These are phyloP conservation scores for Colletotrichum shisoi DNA, from an alignment of 2,329 filamentous ascomycete genomes.

Conservation along the genomic window DNA sequence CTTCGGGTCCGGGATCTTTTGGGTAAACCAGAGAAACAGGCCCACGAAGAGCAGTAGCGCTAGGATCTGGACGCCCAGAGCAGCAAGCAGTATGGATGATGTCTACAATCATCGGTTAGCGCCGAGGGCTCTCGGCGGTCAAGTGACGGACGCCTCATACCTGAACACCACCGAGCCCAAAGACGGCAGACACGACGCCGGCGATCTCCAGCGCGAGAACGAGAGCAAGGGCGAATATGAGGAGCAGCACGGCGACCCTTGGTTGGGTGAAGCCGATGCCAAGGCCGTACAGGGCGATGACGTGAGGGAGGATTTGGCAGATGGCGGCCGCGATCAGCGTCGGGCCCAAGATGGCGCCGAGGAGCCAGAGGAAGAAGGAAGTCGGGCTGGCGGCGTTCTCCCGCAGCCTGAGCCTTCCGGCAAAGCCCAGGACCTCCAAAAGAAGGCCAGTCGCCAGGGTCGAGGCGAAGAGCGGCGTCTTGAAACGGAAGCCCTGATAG, in stretches of 20 bases:
- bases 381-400: slow-evolving; percentile 46
- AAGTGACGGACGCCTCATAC: neutral
- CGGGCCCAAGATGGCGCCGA: slow-evolving; percentile 59
- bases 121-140: neutral
- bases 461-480: slow-evolving; percentile 53
- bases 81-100: slow-evolving; percentile 53
- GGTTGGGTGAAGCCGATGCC: slow-evolving; percentile 51
- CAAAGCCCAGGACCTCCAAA: slow-evolving; percentile 57
- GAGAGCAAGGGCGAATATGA: slow-evolving; percentile 47
- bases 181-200: slow-evolving; percentile 48
- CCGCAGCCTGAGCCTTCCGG: slow-evolving; percentile 55
- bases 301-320: slow-evolving; percentile 56
- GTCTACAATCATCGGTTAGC: slow-evolving; percentile 44
- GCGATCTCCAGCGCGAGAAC: slow-evolving; percentile 47
- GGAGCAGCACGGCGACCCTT: slow-evolving; percentile 47
- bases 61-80: slow-evolving; percentile 55
- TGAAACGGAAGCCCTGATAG: slow-evolving; percentile 52
- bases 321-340: slow-evolving; percentile 56
- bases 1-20: slow-evolving; percentile 51
- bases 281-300: slow-evolving; percentile 58
- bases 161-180: slow-evolving; percentile 43
- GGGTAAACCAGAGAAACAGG: slow-evolving; percentile 53
- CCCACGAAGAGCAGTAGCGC: slow-evolving; percentile 52
- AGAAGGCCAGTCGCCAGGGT: slow-evolving; percentile 53
- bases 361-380: slow-evolving; percentile 55